Conservation (phyloP, 140 eudicot species). For the Stevia rebaudiana region DNA sequence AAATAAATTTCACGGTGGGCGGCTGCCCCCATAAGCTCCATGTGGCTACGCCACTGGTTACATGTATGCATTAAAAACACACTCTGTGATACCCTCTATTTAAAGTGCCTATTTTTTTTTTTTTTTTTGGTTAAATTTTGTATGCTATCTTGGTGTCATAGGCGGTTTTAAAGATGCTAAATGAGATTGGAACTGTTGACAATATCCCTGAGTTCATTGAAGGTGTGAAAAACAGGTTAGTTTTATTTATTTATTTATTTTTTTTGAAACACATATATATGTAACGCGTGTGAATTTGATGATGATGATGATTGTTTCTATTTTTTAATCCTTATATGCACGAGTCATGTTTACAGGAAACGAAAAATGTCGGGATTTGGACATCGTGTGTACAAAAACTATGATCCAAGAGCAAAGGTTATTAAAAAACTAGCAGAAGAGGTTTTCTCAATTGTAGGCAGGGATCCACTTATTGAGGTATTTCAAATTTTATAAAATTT, state of each 20-base stretch:
- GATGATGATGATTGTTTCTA: neutral
- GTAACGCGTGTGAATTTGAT: neutral
- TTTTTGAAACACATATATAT: too few relatives aligned
- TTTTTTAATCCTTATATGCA: slow-evolving; percentile 4
- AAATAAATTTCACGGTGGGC: too few relatives aligned
- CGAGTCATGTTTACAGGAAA: slow-evolving; percentile 43
- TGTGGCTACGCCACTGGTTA: too few relatives aligned
- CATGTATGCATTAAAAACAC: too few relatives aligned
- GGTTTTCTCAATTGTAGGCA: slow-evolving; percentile 93
- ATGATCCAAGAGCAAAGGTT: slow-evolving; percentile 97
- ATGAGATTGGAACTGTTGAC: slow-evolving; percentile 84
- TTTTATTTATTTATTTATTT: too few relatives aligned
- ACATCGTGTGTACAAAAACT: slow-evolving; percentile 96
- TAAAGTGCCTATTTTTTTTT: too few relatives aligned
- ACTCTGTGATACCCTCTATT: too few relatives aligned
- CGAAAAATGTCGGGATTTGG: slow-evolving; percentile 99
- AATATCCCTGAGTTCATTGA: slow-evolving; percentile 95
- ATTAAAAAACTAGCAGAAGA: slow-evolving; percentile 92
- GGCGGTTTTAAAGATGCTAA: slow-evolving; percentile 98
- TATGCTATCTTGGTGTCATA: slow-evolving; percentile 7
- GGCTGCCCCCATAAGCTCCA: too few relatives aligned
- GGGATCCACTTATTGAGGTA: slow-evolving; percentile 99
- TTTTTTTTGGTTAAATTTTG: neutral
- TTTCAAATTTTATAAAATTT: neutral
- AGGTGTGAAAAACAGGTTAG: slow-evolving; percentile 94